Conservation (phyloP, 345 rosid genomes). For the Heritiera fomes region DNA sequence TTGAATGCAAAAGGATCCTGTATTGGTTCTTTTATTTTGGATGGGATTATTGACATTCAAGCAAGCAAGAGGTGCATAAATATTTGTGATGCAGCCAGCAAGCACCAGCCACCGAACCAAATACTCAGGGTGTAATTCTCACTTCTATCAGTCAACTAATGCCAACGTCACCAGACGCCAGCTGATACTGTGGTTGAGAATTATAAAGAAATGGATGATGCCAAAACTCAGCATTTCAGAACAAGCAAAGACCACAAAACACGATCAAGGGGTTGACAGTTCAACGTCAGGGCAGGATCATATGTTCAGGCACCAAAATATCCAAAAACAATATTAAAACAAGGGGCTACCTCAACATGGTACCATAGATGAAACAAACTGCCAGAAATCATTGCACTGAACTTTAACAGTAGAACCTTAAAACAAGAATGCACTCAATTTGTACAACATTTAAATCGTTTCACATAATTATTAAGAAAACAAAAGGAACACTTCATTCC, state of each 20-base stretch:
- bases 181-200: neutral
- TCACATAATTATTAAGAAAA: neutral
- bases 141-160: neutral
- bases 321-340: neutral
- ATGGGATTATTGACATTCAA: neutral
- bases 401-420: neutral
- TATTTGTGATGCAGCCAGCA: too few relatives aligned
- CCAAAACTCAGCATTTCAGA: neutral
- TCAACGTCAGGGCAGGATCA: neutral
- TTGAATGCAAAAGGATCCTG: neutral
- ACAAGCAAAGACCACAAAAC: neutral
- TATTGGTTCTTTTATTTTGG: neutral
- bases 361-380: neutral
- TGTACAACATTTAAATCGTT: neutral
- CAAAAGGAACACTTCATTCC: neutral
- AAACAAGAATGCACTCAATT: neutral
- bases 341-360: neutral
- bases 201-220: neutral
- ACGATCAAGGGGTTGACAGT: neutral
- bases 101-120: neutral
- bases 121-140: neutral
- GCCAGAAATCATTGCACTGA: neutral
- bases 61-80: neutral
- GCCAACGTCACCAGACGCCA: neutral
- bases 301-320: neutral